Conservation (phyloP, 768 basidiomycete genomes). For the Clitopilus passeckerianus region DNA sequence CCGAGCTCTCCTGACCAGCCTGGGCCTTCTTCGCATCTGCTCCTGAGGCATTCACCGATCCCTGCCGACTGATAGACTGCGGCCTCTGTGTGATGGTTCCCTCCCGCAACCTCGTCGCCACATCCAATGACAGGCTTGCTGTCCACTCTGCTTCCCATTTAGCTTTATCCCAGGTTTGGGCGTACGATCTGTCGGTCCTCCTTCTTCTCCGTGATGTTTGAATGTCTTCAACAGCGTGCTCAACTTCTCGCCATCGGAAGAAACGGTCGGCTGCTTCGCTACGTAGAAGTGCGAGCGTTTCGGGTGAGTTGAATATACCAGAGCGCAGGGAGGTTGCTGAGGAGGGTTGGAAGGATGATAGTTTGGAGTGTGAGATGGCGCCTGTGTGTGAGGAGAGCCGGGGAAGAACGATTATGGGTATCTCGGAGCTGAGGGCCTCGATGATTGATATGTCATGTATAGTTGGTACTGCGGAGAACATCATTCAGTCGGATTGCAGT, state of each 20-base stretch:
- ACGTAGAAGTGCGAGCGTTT: slow-evolving; percentile 51
- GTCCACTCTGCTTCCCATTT: slow-evolving; percentile 70
- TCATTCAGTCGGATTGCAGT: slow-evolving; percentile 7
- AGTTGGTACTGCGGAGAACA: slow-evolving; percentile 22
- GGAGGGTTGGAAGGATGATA: slow-evolving; percentile 55
- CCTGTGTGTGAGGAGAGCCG: slow-evolving; percentile 25
- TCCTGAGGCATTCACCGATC: slow-evolving; percentile 2
- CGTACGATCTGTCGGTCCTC: slow-evolving; percentile 6
- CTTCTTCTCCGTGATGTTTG: slow-evolving; percentile 18
- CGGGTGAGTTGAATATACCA: slow-evolving; percentile 63
- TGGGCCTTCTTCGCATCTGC: slow-evolving; percentile 2
- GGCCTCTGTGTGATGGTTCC: slow-evolving; percentile 20
- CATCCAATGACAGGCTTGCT: slow-evolving; percentile 53
- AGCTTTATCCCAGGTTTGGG: slow-evolving; percentile 48
- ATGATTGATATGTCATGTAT: slow-evolving; percentile 41
- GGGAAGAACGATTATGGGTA: slow-evolving; percentile 55
- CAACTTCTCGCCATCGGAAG: slow-evolving; percentile 68
- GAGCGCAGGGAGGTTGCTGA: slow-evolving; percentile 46
- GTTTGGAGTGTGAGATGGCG: slow-evolving; percentile 22
- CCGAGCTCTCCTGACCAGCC: not conserved
- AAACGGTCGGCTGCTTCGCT: slow-evolving; percentile 67
- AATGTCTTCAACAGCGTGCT: slow-evolving; percentile 46
- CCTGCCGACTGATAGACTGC: not conserved
- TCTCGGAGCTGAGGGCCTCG: slow-evolving; percentile 41
- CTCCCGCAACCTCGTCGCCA: slow-evolving; percentile 45